A percentile compares a stretch with the other conserved stretches of the same genome.
These are phyloP conservation scores for Ustilago hordei DNA, from an alignment of 1,284 basidiomycete genomes.

Conservation along the genomic window DNA sequence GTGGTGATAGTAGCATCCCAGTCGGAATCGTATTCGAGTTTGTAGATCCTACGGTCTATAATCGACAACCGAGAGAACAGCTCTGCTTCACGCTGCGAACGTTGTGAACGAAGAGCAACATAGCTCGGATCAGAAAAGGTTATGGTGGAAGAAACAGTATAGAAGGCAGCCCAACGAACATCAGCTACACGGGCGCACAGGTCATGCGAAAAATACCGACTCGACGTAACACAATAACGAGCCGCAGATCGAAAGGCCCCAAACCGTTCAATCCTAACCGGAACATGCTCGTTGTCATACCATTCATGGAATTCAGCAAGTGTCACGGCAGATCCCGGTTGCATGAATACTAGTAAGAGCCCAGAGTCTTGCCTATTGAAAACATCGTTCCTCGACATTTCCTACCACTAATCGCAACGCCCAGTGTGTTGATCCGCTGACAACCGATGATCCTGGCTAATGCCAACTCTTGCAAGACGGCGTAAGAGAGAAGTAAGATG, in stretches of 20 bases:
- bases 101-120: conserved; percentile 52
- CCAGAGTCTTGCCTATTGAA: conserved; percentile 53
- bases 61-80: conserved; percentile 66
- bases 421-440: no score
- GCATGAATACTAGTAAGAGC: conserved; percentile 64
- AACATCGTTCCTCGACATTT: neutral
- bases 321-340: conserved; percentile 59
- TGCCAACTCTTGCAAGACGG: no score
- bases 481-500: no score
- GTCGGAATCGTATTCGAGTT: conserved; percentile 56
- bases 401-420: no score
- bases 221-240: conserved; percentile 21
- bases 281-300: conserved; percentile 71
- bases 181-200: conserved; percentile 8
- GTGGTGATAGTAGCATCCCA: conserved; percentile 12
- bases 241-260: conserved; percentile 28
- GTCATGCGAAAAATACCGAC: neutral
- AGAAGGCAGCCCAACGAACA: conserved; percentile 66
- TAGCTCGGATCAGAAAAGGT: conserved; percentile 67
- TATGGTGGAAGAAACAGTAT: conserved; percentile 65
- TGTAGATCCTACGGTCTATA: conserved; percentile 69
- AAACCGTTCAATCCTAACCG: conserved; percentile 62
- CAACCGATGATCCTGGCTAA: no score
- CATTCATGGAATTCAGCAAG: conserved; percentile 69
- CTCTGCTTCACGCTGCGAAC: conserved; percentile 68